Percentiles rank a stretch among this genome's conserved stretches.
Evolutionary conservation across 129 eudicot species (phyloP).

Genomic region (Calendula officinalis): DNA sequence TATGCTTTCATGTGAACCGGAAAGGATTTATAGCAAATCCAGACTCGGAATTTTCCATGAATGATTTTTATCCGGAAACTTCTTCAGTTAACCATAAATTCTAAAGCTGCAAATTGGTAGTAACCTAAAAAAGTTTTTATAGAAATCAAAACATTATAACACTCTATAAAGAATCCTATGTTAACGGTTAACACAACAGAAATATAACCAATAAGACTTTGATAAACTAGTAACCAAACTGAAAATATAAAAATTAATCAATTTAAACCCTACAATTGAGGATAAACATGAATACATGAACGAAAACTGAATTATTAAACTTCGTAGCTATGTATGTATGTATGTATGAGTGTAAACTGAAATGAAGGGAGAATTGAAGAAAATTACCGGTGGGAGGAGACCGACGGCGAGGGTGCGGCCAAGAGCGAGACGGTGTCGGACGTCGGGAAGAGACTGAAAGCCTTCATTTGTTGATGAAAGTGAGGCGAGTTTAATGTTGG

Average conservation of each 20-base stretch:
- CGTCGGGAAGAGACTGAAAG: constrained; percentile 26
- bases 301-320: not conserved
- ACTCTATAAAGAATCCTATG: not conserved
- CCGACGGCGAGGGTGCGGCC: constrained; percentile 19
- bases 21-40: no score
- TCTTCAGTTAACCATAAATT: no score
- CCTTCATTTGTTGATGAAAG: not conserved
- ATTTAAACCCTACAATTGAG: not conserved
- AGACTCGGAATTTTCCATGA: no score
- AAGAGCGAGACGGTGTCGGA: constrained; percentile 33
- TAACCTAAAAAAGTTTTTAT: no score
- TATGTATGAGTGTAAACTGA: not conserved
- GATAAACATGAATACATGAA: not conserved
- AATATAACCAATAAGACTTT: not conserved
- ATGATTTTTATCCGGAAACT: no score
- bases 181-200: not conserved
- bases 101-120: no score
- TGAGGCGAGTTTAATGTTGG: no score
- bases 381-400: constrained; percentile 29
- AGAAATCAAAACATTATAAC: no score
- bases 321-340: constrained; percentile 2
- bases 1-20: no score
- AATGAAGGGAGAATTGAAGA: constrained; percentile 1
- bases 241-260: no score
- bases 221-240: not conserved